Base-by-base conservation (phyloP, 768 basidiomycete species). In the Auricularia sp. region DNA sequence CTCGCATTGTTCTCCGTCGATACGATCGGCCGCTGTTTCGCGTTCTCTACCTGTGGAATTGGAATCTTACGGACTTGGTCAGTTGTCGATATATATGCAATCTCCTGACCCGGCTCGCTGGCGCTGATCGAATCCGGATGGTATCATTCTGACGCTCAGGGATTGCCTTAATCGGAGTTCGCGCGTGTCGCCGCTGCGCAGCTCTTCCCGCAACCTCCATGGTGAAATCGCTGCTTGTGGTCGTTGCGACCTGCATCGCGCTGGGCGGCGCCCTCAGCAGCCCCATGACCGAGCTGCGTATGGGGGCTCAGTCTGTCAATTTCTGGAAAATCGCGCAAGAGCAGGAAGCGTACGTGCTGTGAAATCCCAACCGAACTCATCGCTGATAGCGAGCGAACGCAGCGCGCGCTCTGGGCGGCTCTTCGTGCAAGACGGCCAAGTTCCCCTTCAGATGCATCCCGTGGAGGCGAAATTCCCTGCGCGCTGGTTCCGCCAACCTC, bases 401-500 rank as follows among this genome's bases (percentile, higher is more conserved):
- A 54, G 54, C 18, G 18, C 29, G 18, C 29, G n/a, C n/a, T 54
- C n/a, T 18, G 11, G 8, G 18, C n/a, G 29, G 11, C 29, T 18
- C n/a, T 13, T 54, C 11, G n/a, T 54, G n/a, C 54, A 54, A 29
- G n/a, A 18, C 54, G 54, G 8, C n/a, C 54, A 54, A 18, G 54
- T n/a, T 18, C n/a, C 54, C 29, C n/a, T 29, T 18, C 54, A 54
- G 54, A n/a, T n/a, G 11, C 18, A 8, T 18, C 54, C 29, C n/a
- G 54, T 29, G 8, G 11, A n/a, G 54, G 54, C 54, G 1, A 29
- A 67, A 54, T 71, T 69, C 37, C 62, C 64, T 4, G 71, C 74
- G 3, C 70, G 74, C 37, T 90, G 84, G 78, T 95, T 96, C 76
- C 75, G 81, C 64, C 94, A 98, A 71, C 92, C 90, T 2, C 76